Evolutionary conservation across 495 filamentous ascomycete species (phyloP), one percentile per base, ranked within the genome.

Genomic region (Bathelium albidoporum): DNA sequence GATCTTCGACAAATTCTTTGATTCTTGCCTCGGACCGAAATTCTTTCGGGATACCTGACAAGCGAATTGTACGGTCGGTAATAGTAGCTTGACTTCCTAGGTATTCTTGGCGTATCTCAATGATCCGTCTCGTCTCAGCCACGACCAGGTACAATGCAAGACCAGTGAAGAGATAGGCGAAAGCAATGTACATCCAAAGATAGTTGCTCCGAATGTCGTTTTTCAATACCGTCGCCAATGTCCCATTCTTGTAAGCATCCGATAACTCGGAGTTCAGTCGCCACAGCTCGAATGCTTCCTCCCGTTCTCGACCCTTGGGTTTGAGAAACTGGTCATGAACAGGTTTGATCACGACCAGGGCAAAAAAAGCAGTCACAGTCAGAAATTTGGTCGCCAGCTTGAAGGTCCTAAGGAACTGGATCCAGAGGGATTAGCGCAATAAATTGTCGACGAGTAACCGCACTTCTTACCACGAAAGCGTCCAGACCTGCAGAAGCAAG

Each of bases 181-280:
- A 97, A 29, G 87, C 78, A 11, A 97, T 80, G 70, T 97, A 95
- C 59, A 93, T 89, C 91, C 91, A 97, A n/a, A 97, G 77, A 70
- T 94, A 95, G 59, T 77, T 74, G 1, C 69, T 72, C 41, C 70
- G 69, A 44, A 74, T 69, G 36, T 73, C 62, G 12, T 69, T 43
- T 28, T 53, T 32, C 16, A 65, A 61, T 14, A 28, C 68, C 11
- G 36, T 52, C 16, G 49, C 53, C 16, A 64, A 10, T 2, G 68
- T 65, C 32, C 58, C 49, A 29, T 72, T 68, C 43, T 75, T 67
- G 36, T 67, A 53, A 26, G 34, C 26, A 22, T 14, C 52, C 22
- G 29, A 7, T 24, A 55, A 29, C 29, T 20, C 20, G 12, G 49
- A 55, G 16, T 55, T 29, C 9, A 29, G 20, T 32, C 29, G 59